Conservation (phyloP, 805 yeast species). For the Saccharomycopsis capsularis region DNA sequence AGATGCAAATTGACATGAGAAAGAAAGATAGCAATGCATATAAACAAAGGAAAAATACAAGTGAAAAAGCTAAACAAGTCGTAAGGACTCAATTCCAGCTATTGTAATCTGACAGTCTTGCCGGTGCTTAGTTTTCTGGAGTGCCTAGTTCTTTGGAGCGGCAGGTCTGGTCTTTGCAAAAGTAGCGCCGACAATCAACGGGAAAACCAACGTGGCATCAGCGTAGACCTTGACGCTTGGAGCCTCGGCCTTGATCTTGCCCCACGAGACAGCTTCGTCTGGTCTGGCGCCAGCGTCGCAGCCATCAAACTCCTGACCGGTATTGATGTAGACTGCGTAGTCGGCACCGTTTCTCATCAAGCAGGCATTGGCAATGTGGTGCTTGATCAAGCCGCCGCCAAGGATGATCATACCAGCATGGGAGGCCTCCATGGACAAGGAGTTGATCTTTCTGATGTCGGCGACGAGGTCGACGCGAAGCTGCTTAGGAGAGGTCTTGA, state of each 20-base stretch:
- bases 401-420: conserved; percentile 92
- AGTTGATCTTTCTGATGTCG: conserved; percentile 86
- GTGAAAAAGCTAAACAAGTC: no score
- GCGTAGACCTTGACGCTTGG: conserved; percentile 86
- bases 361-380: conserved; percentile 96
- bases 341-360: conserved; percentile 99
- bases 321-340: conserved; percentile 92
- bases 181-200: conserved; percentile 95
- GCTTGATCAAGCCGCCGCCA: conserved; percentile 96
- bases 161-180: conserved; percentile 56
- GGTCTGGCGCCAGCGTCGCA: conserved; percentile 99
- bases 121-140: no score
- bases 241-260: conserved; percentile 95
- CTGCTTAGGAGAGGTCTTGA: conserved; percentile 86
- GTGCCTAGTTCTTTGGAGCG: no score
- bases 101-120: no score
- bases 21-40: no score
- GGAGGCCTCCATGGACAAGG: conserved; percentile 91
- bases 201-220: conserved; percentile 92
- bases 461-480: conserved; percentile 87
- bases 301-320: conserved; percentile 98
- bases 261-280: conserved; percentile 99
- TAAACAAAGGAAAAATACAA: no score
- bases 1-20: no score
- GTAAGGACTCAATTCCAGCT: no score